Conservation (phyloP, 306 rosid species). For the Cicer cuneatum region DNA sequence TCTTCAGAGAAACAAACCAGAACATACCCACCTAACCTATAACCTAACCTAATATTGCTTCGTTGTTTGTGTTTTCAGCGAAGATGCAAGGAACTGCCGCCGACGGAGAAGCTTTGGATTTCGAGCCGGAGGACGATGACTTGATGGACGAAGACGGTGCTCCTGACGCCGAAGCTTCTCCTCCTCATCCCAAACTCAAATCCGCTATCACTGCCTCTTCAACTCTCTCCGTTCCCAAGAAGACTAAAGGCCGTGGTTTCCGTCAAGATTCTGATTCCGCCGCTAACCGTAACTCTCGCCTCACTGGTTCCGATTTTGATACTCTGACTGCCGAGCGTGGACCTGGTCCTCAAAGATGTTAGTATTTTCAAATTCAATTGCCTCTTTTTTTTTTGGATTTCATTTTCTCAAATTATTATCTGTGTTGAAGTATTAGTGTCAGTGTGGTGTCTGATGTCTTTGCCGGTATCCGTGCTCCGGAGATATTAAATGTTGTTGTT, state of each 20-base stretch:
- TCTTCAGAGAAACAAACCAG: neutral
- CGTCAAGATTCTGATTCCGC: conserved; percentile 75
- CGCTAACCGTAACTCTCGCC: conserved; percentile 71
- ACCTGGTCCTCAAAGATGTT: conserved; percentile 92
- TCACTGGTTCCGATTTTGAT: conserved; percentile 80
- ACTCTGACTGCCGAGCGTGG: conserved; percentile 79
- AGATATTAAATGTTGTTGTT: neutral
- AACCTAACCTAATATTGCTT: neutral
- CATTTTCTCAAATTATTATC: no score
- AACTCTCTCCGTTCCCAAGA: conserved; percentile 62
- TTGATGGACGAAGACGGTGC: conserved; percentile 99
- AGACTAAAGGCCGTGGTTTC: conserved; percentile 95
- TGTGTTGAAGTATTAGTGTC: no score
- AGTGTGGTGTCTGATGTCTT: no score
- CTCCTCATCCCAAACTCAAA: conserved; percentile 89
- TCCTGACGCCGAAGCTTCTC: conserved; percentile 77
- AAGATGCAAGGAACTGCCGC: conserved; percentile 72
- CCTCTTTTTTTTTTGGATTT: neutral
- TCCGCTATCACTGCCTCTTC: conserved; percentile 85
- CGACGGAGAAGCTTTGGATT: conserved; percentile 95
- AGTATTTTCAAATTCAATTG: conserved; percentile 15
- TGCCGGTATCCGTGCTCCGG: neutral
- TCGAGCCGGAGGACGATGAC: conserved; percentile 98
- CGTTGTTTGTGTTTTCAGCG: neutral
- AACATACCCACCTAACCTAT: neutral